Base-by-base conservation (phyloP, 2,329 filamentous ascomycete species). In the Stemphylium beticola region DNA sequence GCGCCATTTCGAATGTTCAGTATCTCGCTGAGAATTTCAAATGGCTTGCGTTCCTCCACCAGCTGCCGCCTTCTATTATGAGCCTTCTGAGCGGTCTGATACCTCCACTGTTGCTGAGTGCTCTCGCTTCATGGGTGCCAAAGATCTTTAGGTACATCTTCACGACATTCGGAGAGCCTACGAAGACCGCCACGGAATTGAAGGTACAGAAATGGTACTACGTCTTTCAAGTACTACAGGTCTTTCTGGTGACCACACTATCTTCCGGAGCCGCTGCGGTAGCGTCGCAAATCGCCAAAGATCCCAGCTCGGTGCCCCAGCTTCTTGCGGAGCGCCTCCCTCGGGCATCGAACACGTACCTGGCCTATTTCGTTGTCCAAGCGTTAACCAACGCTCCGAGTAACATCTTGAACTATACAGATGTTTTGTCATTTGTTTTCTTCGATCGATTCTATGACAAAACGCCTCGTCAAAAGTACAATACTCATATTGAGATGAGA, bases 181-280 rank as follows among this genome's bases (percentile, higher is more conserved):
- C 91, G 0, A 75, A 86, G 6, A 88, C 92, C 1, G 84, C 89
- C 10, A 87, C 96, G 14, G 95, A 99, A 74, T 80, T 98, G 8
- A 92, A 92, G 54, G 92, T 91, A 0, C 92, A 98, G 72, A 95
- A 93, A 68, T 90, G 87, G 64, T 98, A 96, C 81, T 99, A 96
- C 69, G 86, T 84, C 40, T 96, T 96, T 78, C 91, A 95, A 74
- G 86, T 98, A 38, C 82, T 97, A 17, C 93, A 98, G 72, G 91
- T 96, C 39, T 98, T 98, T 78, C 78, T 98, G 53, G 86, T 98
- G 43, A 87, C 91, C 0, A 96, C 93, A 0, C 63, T 98, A 26
- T 85, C 90, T 1, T 93, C 92, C 14, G 88, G 92, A 1, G 93
- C 93, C 9, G 86, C 91, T 3, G 84, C 88, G 6, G 86, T 91